These are phyloP conservation scores for Phytophthora agathidicida DNA, from an alignment of 352 stramenopile species.

Conservation along the genomic window DNA sequence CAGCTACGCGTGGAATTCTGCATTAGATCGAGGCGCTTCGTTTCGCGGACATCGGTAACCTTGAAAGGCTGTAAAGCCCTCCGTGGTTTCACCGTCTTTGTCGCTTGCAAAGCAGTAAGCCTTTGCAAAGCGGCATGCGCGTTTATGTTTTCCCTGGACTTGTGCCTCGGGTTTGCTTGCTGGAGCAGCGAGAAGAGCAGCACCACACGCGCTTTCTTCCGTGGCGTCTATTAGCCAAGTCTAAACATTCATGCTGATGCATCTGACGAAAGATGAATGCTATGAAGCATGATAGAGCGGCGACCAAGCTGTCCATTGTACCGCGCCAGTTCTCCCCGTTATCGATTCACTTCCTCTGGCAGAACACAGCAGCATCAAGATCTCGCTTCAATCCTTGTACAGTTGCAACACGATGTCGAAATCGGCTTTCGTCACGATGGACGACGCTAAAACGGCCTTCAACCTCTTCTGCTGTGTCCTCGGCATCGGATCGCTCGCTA, in stretches of 20 bases:
- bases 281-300: not conserved
- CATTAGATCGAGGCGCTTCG: not conserved
- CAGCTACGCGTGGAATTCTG: not conserved
- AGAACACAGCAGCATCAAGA: not conserved
- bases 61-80: slow-evolving; percentile 7
- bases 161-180: slow-evolving; percentile 6
- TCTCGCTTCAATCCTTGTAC: not conserved
- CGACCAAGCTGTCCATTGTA: not conserved
- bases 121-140: not conserved
- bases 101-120: slow-evolving; percentile 11
- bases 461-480: slow-evolving; percentile 31
- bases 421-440: slow-evolving; percentile 10
- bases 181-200: slow-evolving; percentile 4
- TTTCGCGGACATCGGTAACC: not conserved
- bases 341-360: slow-evolving; percentile 1
- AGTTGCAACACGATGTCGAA: not conserved
- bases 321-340: not conserved
- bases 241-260: slow-evolving; percentile 22
- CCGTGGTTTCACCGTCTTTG: slow-evolving; percentile 9
- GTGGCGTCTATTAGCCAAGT: not conserved
- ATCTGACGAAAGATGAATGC: slow-evolving; percentile 8
- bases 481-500: slow-evolving; percentile 27
- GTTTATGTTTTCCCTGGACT: slow-evolving; percentile 19
- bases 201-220: slow-evolving; percentile 19
- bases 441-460: slow-evolving; percentile 24